Percentiles rank a stretch among this genome's conserved stretches.
Evolutionary conservation across 73 alveolate species (phyloP).

Genomic region (Uronychia binucleata): DNA sequence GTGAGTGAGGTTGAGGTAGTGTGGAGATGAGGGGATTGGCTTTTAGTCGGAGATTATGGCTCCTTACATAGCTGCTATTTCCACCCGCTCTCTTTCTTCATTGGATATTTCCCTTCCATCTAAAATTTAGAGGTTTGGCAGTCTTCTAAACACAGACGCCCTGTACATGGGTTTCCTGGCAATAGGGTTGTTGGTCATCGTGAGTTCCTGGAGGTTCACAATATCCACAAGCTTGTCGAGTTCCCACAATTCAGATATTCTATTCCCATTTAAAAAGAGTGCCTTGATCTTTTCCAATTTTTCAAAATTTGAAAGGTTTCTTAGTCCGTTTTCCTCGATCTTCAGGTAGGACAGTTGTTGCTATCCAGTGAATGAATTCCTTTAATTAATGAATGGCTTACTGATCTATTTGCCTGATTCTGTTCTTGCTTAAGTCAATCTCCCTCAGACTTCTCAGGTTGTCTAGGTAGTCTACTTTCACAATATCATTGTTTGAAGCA

Average conservation of each 20-base stretch:
- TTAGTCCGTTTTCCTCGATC: conserved; percentile 79
- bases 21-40: conserved; percentile 28
- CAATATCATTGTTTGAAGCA: conserved; percentile 77
- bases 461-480: conserved; percentile 74
- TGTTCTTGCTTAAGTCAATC: conserved; percentile 72
- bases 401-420: conserved; percentile 72
- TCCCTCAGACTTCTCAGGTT: conserved; percentile 68
- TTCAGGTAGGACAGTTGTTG: conserved; percentile 59
- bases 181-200: conserved; percentile 71
- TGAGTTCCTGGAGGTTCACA: conserved; percentile 66
- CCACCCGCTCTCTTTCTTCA: conserved; percentile 79
- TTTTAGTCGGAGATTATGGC: conserved; percentile 19
- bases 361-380: conserved; percentile 46
- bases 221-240: conserved; percentile 69
- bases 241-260: conserved; percentile 82
- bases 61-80: conserved; percentile 41
- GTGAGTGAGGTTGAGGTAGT: no score
- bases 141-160: conserved; percentile 61
- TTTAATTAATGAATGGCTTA: conserved; percentile 14
- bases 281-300: conserved; percentile 68
- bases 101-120: conserved; percentile 63
- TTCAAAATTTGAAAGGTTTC: conserved; percentile 61
- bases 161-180: conserved; percentile 80
- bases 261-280: conserved; percentile 62
- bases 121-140: conserved; percentile 65